Evolutionary conservation across 108 stramenopile genomes (phyloP), one percentile per base, ranked within the genome.

Genomic region (Cyclotella choctawhatcheeana): DNA sequence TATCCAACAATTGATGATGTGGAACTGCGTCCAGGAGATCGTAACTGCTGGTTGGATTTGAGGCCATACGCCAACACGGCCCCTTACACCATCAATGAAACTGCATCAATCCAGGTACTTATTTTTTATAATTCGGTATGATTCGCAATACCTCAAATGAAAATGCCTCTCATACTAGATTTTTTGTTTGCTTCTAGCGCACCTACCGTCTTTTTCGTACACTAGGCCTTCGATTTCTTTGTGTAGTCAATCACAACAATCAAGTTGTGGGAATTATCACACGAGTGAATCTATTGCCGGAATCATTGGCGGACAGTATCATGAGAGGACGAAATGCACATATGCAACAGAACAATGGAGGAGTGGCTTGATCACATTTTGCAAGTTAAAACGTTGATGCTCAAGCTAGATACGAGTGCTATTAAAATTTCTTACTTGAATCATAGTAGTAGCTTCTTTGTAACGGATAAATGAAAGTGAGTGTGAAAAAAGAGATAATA

Each of bases 51-150:
- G 92, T 76, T 98, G 44, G 98, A 98, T 75, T 85, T 98, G 56
- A 81, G 97, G 48, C 98, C 98, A n/a, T 97, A 97, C 73, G 93
- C 94, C 31, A 97, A 97, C 84, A 97, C 96, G 35, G 96, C 96
- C 30, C 96, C 98, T 18, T 96, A 96, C 78, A 92, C 95, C 27
- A 88, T 98, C 64, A 92, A 93, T 66, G 94, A 95, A 56, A 97
- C 93, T 22, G 95, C 96, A 4, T 97, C 96, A 7, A 87, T 97
- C 60, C 90, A 74, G 64, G 73, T 74, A 78, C n/a, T 34, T 16
- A 47, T 26, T 20, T 18, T 27, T 48, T 14, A 29, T 16, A 40
- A 37, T 76, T 24, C 34, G n/a, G 20, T 34, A 7, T 67, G 7
- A 40, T 40, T n/a, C n/a, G n/a, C n/a, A n/a, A n/a, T n/a, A n/a